Conservation (phyloP, 495 filamentous ascomycete genomes). For the Parachaetomium inaequale region DNA sequence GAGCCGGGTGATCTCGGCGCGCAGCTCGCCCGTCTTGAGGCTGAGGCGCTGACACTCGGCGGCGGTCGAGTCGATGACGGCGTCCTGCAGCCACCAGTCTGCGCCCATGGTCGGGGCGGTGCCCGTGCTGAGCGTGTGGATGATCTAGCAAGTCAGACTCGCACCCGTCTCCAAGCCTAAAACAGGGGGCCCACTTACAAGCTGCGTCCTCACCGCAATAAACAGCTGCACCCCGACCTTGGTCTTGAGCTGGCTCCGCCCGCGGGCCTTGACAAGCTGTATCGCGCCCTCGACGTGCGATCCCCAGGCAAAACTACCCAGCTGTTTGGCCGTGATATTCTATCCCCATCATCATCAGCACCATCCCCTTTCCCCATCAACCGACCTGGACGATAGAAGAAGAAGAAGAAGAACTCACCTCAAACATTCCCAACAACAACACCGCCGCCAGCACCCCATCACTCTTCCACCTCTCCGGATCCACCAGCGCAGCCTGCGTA, state of each 20-base stretch:
- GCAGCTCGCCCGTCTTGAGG: conserved; percentile 45
- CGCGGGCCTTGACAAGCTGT: conserved; percentile 51
- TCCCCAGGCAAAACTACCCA: conserved; percentile 48
- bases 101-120: conserved; percentile 44
- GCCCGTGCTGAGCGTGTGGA: conserved; percentile 45
- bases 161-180: neutral
- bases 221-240: conserved; percentile 49
- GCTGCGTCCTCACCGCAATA: conserved; percentile 49
- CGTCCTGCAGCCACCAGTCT: conserved; percentile 52
- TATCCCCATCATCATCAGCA: conserved; percentile 34
- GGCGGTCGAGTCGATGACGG: conserved; percentile 39
- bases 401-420: conserved; percentile 42
- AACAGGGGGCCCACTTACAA: conserved; percentile 36
- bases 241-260: conserved; percentile 48
- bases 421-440: conserved; percentile 60
- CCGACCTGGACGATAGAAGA: neutral
- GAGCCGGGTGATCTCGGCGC: conserved; percentile 41
- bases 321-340: conserved; percentile 47
- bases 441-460: conserved; percentile 61
- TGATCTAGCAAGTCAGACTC: conserved; percentile 30
- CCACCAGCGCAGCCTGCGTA: conserved; percentile 52
- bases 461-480: conserved; percentile 39
- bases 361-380: neutral
- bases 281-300: conserved; percentile 54
- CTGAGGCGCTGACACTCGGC: conserved; percentile 41